Evolutionary conservation across 257 asterid genomes (phyloP).

Genomic region (Phtheirospermum japonicum): DNA sequence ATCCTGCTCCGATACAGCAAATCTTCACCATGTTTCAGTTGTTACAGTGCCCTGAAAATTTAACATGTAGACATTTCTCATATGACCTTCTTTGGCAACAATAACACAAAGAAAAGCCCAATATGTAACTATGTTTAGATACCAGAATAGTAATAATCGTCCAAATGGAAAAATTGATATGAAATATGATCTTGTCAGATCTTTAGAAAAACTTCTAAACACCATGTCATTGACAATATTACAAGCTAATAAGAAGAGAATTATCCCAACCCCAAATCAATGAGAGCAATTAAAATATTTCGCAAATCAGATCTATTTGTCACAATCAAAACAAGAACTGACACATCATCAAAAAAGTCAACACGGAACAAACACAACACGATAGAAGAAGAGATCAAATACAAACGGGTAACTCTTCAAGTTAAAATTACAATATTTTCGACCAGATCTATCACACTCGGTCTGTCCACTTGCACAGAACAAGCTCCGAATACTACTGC

Average conservation of each 20-base stretch:
- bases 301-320: neutral
- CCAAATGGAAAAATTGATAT: too few relatives aligned
- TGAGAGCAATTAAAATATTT: constrained; percentile 6
- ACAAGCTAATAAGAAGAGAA: too few relatives aligned
- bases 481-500: neutral
- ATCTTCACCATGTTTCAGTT: constrained; percentile 74
- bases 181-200: too few relatives aligned
- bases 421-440: neutral
- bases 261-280: neutral
- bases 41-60: constrained; percentile 31
- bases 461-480: neutral
- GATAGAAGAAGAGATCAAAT: neutral
- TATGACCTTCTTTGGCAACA: neutral
- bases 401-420: neutral
- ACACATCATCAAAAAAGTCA: neutral
- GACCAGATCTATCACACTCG: neutral
- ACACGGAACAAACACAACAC: neutral
- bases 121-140: neutral
- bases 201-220: too few relatives aligned
- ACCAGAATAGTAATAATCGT: neutral
- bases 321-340: neutral
- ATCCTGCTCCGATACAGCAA: constrained; percentile 92
- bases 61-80: constrained; percentile 14
- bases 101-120: neutral
- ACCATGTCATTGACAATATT: too few relatives aligned